Evolutionary conservation across 495 filamentous ascomycete genomes (phyloP), one percentile per base, ranked within the genome.

Genomic region (Annulohypoxylon bovei): DNA sequence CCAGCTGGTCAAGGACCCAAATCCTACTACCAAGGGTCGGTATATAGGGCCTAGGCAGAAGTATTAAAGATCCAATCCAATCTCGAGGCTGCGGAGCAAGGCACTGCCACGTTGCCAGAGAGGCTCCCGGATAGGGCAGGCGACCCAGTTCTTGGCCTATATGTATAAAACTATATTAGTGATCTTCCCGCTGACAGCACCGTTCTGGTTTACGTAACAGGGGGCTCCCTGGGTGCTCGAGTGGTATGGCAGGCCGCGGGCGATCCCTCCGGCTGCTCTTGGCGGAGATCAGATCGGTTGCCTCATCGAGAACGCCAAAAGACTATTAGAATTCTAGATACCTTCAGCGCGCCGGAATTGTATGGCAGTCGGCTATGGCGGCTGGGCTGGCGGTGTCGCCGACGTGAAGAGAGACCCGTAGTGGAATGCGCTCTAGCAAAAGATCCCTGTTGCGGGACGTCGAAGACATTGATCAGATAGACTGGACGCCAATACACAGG

Each of bases 101-200:
- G 20, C 25, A 39, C 18, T 56, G 54, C 54, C 54, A 57, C 54
- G 54, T 57, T 11, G 35, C 20, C 35, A 57, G 18, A 28, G 49
- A 37, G 20, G 8, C 23, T 37, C 53, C 54, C 35, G 28, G 35
- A 40, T 40, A n/a, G 35, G 35, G 35, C 22, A 42, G 42, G 9
- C 35, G 16, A 28, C 33, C 54, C n/a, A 28, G 7, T 25, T 28
- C 35, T 18, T 42, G 12, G n/a, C 22, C 8, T n/a, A 42, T 57
- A 23, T 33, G 14, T 28, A 27, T 3, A n/a, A n/a, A n/a, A n/a
- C n/a, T n/a, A n/a, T n/a, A n/a, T n/a, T n/a, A n/a, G n/a, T n/a
- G 35, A 27, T 28, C 18, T 27, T 5, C 42, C 12, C 28, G 6
- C 20, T 7, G 6, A 39, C 5, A 16, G 9, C 23, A n/a, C 54